A percentile compares a stretch with the other conserved stretches of the same genome.
phyloP scores from a whole-genome alignment of 2,329 filamentous ascomycete genomes.

The Fusarium kyushuense region DNA sequence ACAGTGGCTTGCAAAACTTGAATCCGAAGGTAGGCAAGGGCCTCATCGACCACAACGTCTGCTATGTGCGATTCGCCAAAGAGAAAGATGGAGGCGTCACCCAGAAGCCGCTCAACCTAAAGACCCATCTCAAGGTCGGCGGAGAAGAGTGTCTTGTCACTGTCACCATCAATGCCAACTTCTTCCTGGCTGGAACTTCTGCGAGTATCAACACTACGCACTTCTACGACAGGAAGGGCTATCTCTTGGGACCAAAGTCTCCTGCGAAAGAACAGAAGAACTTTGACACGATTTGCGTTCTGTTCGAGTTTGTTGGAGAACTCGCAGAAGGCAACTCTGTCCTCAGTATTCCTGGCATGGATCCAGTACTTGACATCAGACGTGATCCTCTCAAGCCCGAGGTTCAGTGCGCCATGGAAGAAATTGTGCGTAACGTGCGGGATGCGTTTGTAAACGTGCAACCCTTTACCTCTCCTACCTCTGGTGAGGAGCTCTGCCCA shows the following conservation, averaged over 20 bases:
- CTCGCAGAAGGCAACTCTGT: slow-evolving; percentile 25
- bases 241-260: slow-evolving; percentile 18
- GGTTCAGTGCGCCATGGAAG: slow-evolving; percentile 28
- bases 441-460: slow-evolving; percentile 10
- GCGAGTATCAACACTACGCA: slow-evolving; percentile 28
- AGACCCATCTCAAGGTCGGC: slow-evolving; percentile 18
- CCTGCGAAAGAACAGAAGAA: slow-evolving; percentile 15
- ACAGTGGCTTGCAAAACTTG: slow-evolving; percentile 28
- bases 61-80: slow-evolving; percentile 34
- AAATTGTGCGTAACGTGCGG: background rate
- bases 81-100: slow-evolving; percentile 14
- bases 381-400: slow-evolving; percentile 14
- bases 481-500: background rate
- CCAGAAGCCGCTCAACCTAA: slow-evolving; percentile 30
- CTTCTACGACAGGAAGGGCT: slow-evolving; percentile 19
- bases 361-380: slow-evolving; percentile 22
- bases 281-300: slow-evolving; percentile 32
- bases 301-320: slow-evolving; percentile 29
- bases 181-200: slow-evolving; percentile 36
- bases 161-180: slow-evolving; percentile 37
- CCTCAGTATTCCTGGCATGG: slow-evolving; percentile 17
- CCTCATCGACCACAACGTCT: slow-evolving; percentile 36
- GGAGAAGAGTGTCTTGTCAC: slow-evolving; percentile 27
- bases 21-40: slow-evolving; percentile 20
- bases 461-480: background rate